Evolutionary conservation across 441 rosid genomes (phyloP), one percentile per base, ranked within the genome.

Genomic region (Viola pubescens): DNA sequence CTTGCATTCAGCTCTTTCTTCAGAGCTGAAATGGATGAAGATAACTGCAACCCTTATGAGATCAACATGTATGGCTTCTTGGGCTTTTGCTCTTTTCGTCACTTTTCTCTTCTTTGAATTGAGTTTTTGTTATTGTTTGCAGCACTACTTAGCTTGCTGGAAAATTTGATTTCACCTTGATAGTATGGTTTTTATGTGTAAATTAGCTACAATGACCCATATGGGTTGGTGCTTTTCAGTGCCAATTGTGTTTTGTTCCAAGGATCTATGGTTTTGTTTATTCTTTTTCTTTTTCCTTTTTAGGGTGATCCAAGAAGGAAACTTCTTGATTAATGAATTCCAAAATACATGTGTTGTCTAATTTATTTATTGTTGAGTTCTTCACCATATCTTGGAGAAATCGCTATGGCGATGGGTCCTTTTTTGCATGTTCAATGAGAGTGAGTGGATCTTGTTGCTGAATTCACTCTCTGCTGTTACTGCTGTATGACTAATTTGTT

Each of bases 11-110:
- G 54, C 50, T 11, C 16, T 55, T 44, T 12, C 41, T 54, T 19
- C 12, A 41, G 26, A n/a, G 43, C 2, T 52, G 46, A 61, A 51
- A 80, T 80, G 81, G 82, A 70, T 42, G 70, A 46, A 3, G 62
- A 61, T 55, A 26, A 40, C 56, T 8, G 11, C n/a, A 46, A 64
- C 62, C 64, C 62, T 48, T 67, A 64, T 47, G 42, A 62, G 58
- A 52, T 64, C 37, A 69, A 59, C 71, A 73, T 82, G 82, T 80
- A 60, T 54, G 60, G 8, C 9, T 59, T 34, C 52, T 58, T 16
- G 55, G 7, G 12, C 3, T 19, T 52, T 8, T 49, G 6, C 9
- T 64, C 8, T 40, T 10, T 46, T 1, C 10, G 9, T n/a, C 41
- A 1, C 41, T 6, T 48, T 3, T 12, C 19, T 48, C 14, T 7